These are phyloP conservation scores for Cryptosporidium sp. DNA, from an alignment of 169 alveolate genomes.

Conservation along the genomic window DNA sequence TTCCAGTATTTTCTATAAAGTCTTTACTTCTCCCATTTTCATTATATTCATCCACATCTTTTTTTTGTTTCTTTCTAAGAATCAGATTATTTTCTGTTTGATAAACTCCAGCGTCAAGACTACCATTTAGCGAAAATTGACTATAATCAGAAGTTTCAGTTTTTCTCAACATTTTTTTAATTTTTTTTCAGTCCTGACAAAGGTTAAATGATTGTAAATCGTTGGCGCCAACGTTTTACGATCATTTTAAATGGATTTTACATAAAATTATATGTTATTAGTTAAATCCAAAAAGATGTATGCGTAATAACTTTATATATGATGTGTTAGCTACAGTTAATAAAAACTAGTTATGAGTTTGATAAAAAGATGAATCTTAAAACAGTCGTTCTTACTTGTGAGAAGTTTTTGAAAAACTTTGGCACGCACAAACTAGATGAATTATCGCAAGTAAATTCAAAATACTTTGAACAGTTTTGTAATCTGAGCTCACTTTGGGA, in stretches of 20 bases:
- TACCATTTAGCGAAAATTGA: neutral
- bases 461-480: constrained; percentile 25
- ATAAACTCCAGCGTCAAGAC: neutral
- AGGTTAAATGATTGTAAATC: neutral
- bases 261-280: neutral
- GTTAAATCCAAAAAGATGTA: too few relatives aligned
- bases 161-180: neutral
- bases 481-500: constrained; percentile 1
- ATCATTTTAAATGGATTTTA: too few relatives aligned
- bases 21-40: neutral
- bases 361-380: neutral
- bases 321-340: neutral
- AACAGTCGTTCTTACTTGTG: neutral
- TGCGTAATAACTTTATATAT: neutral
- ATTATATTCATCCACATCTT: neutral
- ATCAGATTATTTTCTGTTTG: constrained; percentile 1
- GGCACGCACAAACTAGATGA: neutral
- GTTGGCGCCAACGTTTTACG: neutral
- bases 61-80: constrained; percentile 20
- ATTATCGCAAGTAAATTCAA: neutral
- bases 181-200: neutral
- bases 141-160: neutral
- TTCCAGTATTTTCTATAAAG: neutral
- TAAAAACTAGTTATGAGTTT: neutral
- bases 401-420: constrained; percentile 3